Evolutionary conservation across 306 rosid species (phyloP).

Genomic region (Leucaena leucocephala): DNA sequence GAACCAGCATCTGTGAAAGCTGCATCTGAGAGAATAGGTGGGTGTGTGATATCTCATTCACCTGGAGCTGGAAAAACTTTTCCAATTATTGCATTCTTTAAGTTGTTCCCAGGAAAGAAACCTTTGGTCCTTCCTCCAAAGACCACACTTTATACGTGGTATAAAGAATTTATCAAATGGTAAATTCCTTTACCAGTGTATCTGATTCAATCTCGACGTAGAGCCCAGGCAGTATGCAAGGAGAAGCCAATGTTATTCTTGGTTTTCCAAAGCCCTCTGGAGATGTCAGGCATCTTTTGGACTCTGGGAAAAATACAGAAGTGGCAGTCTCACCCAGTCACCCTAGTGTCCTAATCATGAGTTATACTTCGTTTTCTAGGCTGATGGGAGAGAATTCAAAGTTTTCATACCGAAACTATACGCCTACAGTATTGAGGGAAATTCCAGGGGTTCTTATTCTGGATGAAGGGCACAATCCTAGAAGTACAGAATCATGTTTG

Average conservation of each 20-base stretch:
- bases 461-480: conserved; percentile 97
- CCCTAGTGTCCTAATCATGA: conserved; percentile 94
- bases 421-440: conserved; percentile 85
- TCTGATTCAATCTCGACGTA: conserved; percentile 78
- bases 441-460: conserved; percentile 83
- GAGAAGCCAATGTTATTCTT: conserved; percentile 55
- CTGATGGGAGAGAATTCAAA: conserved; percentile 86
- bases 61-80: conserved; percentile 99
- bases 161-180: conserved; percentile 97
- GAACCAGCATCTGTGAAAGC: conserved; percentile 58
- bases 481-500: conserved; percentile 91
- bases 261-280: conserved; percentile 78
- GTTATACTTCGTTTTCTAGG: conserved; percentile 80
- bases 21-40: conserved; percentile 62
- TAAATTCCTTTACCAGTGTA: conserved; percentile 88
- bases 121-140: conserved; percentile 96
- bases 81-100: conserved; percentile 85
- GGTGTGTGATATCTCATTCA: conserved; percentile 93
- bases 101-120: conserved; percentile 82
- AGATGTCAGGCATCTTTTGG: conserved; percentile 88
- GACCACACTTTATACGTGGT: conserved; percentile 95
- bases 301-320: conserved; percentile 87
- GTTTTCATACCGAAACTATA: conserved; percentile 72
- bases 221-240: conserved; percentile 71
- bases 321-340: conserved; percentile 89